Conservation (phyloP, 768 basidiomycete genomes). For the Dentipellis sp. region DNA sequence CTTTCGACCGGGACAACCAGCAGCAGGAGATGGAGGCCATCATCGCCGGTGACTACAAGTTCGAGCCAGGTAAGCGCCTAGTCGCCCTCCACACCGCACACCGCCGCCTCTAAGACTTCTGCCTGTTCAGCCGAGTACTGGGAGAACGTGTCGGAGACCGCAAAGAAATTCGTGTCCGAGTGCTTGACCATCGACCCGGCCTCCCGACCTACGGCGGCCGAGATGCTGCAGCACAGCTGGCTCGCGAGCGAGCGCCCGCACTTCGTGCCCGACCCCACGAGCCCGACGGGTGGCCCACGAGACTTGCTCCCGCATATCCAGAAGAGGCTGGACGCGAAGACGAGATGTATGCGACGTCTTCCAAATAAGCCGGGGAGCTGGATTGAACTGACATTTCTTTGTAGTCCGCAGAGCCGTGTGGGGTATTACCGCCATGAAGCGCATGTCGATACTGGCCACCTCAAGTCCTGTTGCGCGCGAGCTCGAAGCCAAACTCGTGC, state of each 20-base stretch:
- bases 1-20: slow-evolving; percentile 84
- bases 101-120: neutral
- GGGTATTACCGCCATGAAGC: slow-evolving; percentile 77
- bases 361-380: no score
- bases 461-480: slow-evolving; percentile 35
- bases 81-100: neutral
- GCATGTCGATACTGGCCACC: slow-evolving; percentile 56
- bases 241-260: slow-evolving; percentile 61
- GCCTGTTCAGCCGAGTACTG: slow-evolving; percentile 62
- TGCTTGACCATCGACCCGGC: slow-evolving; percentile 84
- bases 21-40: slow-evolving; percentile 94
- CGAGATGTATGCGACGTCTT: slow-evolving; percentile 7
- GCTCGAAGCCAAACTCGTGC: slow-evolving; percentile 48
- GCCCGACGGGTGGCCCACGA: slow-evolving; percentile 48
- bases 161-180: slow-evolving; percentile 69
- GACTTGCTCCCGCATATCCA: slow-evolving; percentile 86
- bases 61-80: slow-evolving; percentile 48
- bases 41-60: slow-evolving; percentile 86
- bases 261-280: slow-evolving; percentile 56
- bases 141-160: slow-evolving; percentile 74
- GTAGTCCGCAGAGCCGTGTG: slow-evolving; percentile 84
- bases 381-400: slow-evolving; percentile 4
- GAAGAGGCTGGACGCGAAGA: slow-evolving; percentile 80
- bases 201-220: slow-evolving; percentile 67
- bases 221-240: slow-evolving; percentile 76